Evolutionary conservation across 331 rosid species (phyloP).

Genomic region (Prunus yedoensis): DNA sequence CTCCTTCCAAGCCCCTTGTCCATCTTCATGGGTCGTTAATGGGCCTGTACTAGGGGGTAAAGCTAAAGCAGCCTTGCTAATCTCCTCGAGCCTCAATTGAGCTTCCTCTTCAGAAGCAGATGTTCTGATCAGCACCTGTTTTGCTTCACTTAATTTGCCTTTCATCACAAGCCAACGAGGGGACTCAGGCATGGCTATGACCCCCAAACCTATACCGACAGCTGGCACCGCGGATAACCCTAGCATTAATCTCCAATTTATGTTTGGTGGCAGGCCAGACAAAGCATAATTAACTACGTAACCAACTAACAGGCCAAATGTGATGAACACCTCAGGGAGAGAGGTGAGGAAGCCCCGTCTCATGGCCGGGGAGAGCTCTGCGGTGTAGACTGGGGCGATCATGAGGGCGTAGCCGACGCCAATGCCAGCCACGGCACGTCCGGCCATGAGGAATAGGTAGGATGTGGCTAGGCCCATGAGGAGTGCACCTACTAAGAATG

Average conservation of each 20-base stretch:
- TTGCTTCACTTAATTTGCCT: conserved; percentile 40
- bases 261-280: conserved; percentile 22
- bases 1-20: conserved; percentile 65
- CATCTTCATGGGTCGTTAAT: too few relatives aligned
- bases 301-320: conserved; percentile 51
- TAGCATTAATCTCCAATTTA: conserved; percentile 61
- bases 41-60: too few relatives aligned
- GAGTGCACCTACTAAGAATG: conserved; percentile 51
- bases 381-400: conserved; percentile 57
- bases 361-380: conserved; percentile 57
- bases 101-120: conserved; percentile 44
- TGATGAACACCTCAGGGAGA: conserved; percentile 58
- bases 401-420: conserved; percentile 63
- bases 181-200: conserved; percentile 60
- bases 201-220: conserved; percentile 32
- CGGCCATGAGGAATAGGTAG: conserved; percentile 35
- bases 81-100: conserved; percentile 42
- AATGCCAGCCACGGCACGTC: conserved; percentile 51
- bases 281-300: conserved; percentile 50
- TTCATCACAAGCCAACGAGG: conserved; percentile 64
- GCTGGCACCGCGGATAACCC: conserved; percentile 50
- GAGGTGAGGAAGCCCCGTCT: conserved; percentile 61
- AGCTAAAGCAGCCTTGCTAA: conserved; percentile 25
- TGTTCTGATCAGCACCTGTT: conserved; percentile 31
- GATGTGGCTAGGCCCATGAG: conserved; percentile 62